phyloP scores from a whole-genome alignment of 2,329 filamentous ascomycete species.

The Trichophaea hybrida region DNA sequence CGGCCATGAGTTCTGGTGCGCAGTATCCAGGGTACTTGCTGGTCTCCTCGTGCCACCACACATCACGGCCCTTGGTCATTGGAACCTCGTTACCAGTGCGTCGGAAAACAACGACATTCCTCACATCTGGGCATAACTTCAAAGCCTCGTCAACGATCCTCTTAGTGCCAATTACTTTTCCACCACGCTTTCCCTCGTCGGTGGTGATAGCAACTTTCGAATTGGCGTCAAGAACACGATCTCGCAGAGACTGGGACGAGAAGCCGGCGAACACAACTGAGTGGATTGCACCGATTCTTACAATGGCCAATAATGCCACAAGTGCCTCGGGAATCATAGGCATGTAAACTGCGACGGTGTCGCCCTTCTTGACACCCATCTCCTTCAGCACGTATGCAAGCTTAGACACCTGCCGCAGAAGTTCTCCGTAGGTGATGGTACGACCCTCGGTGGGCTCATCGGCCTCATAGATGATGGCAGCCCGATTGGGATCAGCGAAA shows the following conservation, averaged over 20 bases:
- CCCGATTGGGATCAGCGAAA: constrained; percentile 80
- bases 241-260: constrained; percentile 86
- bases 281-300: constrained; percentile 87
- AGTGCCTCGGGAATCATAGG: constrained; percentile 98
- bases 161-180: constrained; percentile 95
- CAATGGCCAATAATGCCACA: constrained; percentile 77
- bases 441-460: constrained; percentile 80
- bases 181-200: constrained; percentile 94
- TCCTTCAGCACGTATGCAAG: constrained; percentile 78
- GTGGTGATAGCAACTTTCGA: constrained; percentile 92
- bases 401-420: constrained; percentile 79
- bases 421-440: constrained; percentile 81
- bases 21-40: constrained; percentile 94
- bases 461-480: constrained; percentile 97
- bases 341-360: constrained; percentile 91
- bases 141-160: constrained; percentile 97
- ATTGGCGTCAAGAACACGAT: constrained; percentile 80
- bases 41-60: constrained; percentile 98
- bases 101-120: constrained; percentile 79
- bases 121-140: constrained; percentile 85
- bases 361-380: constrained; percentile 93
- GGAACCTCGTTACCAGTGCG: constrained; percentile 86
- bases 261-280: constrained; percentile 97
- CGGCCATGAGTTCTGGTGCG: constrained; percentile 72
- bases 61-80: constrained; percentile 75